These are phyloP conservation scores for Neurospora sp. DNA, from an alignment of 495 filamentous ascomycete genomes.

Conservation along the genomic window DNA sequence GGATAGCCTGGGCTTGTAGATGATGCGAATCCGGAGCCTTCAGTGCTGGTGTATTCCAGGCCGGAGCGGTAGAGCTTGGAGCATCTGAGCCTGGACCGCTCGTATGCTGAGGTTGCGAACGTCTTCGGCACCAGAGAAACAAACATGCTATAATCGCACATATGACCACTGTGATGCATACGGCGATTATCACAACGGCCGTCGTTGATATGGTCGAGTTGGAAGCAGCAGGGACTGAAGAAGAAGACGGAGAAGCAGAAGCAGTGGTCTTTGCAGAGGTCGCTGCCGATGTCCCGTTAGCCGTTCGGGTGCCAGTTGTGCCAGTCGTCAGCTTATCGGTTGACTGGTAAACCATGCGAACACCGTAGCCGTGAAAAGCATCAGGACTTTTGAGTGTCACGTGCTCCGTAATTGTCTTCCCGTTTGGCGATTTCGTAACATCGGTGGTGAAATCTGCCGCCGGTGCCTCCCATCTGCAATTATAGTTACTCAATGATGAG, in stretches of 20 bases:
- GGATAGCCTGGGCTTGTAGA: not conserved
- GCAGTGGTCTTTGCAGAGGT: not conserved
- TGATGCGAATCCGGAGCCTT: not conserved
- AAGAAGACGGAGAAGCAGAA: not conserved
- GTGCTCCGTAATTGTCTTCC: not conserved
- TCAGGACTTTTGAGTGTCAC: not conserved
- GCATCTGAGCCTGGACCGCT: not conserved
- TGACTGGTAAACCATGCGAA: slow-evolving; percentile 19
- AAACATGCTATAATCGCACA: not conserved
- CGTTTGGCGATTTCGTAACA: slow-evolving; percentile 7
- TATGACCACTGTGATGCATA: not conserved
- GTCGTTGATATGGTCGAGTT: not conserved
- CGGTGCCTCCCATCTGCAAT: slow-evolving; percentile 15
- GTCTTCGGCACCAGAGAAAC: not conserved
- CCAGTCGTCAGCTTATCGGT: slow-evolving; percentile 3
- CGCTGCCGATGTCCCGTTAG: not conserved
- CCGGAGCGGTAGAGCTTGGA: not conserved
- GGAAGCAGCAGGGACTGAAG: not conserved
- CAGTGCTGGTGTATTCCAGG: not conserved
- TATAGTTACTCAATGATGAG: slow-evolving; percentile 7
- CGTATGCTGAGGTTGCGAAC: not conserved
- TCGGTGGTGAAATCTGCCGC: not conserved
- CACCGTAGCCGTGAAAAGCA: slow-evolving; percentile 16
- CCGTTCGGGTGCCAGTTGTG: not conserved
- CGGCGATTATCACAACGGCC: not conserved